phyloP scores from a whole-genome alignment of 148 eudicot species.

The Limonium bicolor region DNA sequence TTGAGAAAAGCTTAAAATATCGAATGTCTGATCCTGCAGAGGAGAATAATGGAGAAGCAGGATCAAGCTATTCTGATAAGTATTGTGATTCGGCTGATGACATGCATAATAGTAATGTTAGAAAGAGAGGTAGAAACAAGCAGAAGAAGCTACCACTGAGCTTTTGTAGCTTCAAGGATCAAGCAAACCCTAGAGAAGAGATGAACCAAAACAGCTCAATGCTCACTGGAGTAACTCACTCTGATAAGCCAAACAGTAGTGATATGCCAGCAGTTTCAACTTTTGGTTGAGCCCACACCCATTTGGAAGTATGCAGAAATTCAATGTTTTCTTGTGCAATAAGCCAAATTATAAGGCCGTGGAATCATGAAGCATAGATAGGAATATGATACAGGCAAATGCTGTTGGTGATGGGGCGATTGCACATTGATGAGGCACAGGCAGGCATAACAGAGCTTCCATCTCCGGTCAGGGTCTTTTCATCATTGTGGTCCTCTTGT shows the following conservation, averaged over 20 bases:
- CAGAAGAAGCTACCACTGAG: conserved; percentile 80
- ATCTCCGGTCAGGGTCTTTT: not conserved
- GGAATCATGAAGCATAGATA: conserved; percentile 29
- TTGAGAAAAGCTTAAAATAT: no score
- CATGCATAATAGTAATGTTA: conserved; percentile 20
- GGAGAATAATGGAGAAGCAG: conserved; percentile 27
- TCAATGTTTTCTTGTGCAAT: conserved; percentile 51
- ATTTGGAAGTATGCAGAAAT: conserved; percentile 73
- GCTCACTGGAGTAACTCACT: conserved; percentile 16
- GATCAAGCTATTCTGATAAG: conserved; percentile 23
- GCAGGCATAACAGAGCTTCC: no score
- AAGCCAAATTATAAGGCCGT: conserved; percentile 66
- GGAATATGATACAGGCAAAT: not conserved
- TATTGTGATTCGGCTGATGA: conserved; percentile 25
- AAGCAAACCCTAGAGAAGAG: conserved; percentile 47
- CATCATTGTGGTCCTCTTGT: not conserved
- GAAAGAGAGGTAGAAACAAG: conserved; percentile 72
- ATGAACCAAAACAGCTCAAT: conserved; percentile 20
- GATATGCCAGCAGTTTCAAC: conserved; percentile 17
- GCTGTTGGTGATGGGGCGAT: not conserved
- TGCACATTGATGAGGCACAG: no score
- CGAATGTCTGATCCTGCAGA: conserved; percentile 14
- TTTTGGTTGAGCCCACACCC: conserved; percentile 36
- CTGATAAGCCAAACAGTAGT: conserved; percentile 20
- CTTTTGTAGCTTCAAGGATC: conserved; percentile 58